phyloP scores from a whole-genome alignment of 2,329 filamentous ascomycete genomes.

The Aspergillus versicolor region DNA sequence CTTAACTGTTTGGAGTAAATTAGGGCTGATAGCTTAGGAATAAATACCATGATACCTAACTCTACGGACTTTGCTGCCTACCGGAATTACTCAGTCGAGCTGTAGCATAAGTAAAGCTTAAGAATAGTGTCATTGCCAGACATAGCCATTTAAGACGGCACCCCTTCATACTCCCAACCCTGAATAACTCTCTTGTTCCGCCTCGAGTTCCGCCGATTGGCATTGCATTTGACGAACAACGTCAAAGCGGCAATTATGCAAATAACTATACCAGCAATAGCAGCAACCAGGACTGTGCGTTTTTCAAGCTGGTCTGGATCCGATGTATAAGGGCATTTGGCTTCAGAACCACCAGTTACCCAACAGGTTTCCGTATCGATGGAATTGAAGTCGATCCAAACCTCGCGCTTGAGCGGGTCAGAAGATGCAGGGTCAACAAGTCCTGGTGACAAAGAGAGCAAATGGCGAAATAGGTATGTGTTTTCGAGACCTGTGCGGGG shows the following conservation, averaged over 20 bases:
- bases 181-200: conserved; percentile 51
- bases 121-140: background rate
- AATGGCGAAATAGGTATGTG: conserved; percentile 52
- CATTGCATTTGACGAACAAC: conserved; percentile 63
- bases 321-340: conserved; percentile 58
- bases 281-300: conserved; percentile 58
- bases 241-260: conserved; percentile 61
- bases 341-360: conserved; percentile 56
- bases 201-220: conserved; percentile 56
- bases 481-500: conserved; percentile 66
- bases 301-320: conserved; percentile 44
- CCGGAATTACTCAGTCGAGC: no score
- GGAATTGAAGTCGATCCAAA: conserved; percentile 64
- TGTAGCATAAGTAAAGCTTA: background rate
- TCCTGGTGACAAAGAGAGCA: conserved; percentile 32
- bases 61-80: background rate
- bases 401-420: conserved; percentile 30
- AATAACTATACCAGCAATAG: conserved; percentile 62
- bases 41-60: conserved; percentile 1
- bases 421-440: conserved; percentile 25
- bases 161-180: conserved; percentile 68
- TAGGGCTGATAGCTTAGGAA: conserved; percentile 10
- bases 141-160: conserved; percentile 47
- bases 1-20: conserved; percentile 10
- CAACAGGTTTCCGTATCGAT: conserved; percentile 59